Percentiles rank a stretch among this genome's conserved stretches.
These are phyloP conservation scores for Coccomyxa sp. DNA, from an alignment of 139 green algal species.

Conservation along the genomic window DNA sequence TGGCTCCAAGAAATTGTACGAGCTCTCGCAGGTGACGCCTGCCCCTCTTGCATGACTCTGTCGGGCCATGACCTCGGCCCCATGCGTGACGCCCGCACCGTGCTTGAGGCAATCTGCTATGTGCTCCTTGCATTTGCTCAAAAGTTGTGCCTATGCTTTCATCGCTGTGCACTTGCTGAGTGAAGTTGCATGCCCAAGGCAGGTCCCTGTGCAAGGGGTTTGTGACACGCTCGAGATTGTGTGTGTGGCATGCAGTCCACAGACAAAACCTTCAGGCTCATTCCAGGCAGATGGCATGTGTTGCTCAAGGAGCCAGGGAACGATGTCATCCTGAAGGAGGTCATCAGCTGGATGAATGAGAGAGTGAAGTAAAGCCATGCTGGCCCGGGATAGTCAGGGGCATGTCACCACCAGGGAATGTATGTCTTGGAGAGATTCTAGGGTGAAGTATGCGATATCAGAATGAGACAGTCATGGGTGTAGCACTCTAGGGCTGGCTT, in stretches of 20 bases:
- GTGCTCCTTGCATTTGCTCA: no score
- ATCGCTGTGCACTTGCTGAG: not conserved
- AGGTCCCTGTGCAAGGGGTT: not conserved
- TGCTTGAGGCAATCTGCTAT: no score
- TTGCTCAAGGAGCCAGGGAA: conserved; percentile 58
- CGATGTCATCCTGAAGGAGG: conserved; percentile 26
- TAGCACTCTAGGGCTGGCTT: no score
- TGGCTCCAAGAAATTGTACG: conserved; percentile 42
- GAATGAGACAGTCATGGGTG: no score
- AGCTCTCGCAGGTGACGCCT: conserved; percentile 14
- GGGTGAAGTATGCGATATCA: no score
- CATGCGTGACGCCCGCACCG: no score
- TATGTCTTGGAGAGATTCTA: no score
- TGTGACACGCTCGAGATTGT: not conserved
- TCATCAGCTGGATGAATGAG: conserved; percentile 6
- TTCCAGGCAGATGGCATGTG: conserved; percentile 66
- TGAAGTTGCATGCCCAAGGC: not conserved
- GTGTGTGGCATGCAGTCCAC: conserved; percentile 17
- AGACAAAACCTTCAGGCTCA: conserved; percentile 58
- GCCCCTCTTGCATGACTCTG: not conserved
- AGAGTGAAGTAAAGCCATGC: no score
- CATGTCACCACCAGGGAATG: no score
- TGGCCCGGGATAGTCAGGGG: no score
- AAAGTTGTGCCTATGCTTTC: not conserved
- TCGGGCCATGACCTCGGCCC: not conserved